Evolutionary conservation across 2,329 filamentous ascomycete species (phyloP).

Genomic region (Endothia cerciana): DNA sequence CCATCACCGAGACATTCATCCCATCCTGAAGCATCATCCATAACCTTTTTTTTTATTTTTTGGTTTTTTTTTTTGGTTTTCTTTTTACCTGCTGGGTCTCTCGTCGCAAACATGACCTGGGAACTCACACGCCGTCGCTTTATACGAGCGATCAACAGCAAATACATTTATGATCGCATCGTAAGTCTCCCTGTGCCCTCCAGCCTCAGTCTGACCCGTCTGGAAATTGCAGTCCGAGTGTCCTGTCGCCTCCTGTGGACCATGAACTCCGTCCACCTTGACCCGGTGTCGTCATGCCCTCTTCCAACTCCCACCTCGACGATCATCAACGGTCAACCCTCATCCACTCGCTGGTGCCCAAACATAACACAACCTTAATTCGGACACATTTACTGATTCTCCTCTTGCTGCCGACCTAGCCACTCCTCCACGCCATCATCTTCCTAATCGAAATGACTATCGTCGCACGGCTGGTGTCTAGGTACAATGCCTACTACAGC

Average conservation of each 20-base stretch:
- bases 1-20: background rate
- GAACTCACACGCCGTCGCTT: conserved; percentile 64
- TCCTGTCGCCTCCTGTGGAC: conserved; percentile 14
- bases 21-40: conserved; percentile 2
- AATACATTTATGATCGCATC: conserved; percentile 74
- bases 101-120: conserved; percentile 55
- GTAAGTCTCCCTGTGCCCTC: conserved; percentile 53
- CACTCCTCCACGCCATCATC: conserved; percentile 81
- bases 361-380: background rate
- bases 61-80: background rate
- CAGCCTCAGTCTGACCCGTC: conserved; percentile 15
- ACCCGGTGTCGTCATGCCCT: conserved; percentile 24
- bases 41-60: no score
- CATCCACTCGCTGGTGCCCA: background rate
- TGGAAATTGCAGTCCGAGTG: conserved; percentile 13
- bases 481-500: conserved; percentile 94
- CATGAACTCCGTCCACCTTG: conserved; percentile 9
- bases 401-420: conserved; percentile 55
- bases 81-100: background rate
- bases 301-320: conserved; percentile 3
- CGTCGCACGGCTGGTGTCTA: conserved; percentile 77
- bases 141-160: conserved; percentile 68
- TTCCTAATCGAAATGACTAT: conserved; percentile 89
- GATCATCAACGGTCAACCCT: conserved; percentile 10
- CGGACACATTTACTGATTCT: conserved; percentile 23